Conservation (phyloP, 176 grass and related monocot species). For the Eragrostis nindensis region DNA sequence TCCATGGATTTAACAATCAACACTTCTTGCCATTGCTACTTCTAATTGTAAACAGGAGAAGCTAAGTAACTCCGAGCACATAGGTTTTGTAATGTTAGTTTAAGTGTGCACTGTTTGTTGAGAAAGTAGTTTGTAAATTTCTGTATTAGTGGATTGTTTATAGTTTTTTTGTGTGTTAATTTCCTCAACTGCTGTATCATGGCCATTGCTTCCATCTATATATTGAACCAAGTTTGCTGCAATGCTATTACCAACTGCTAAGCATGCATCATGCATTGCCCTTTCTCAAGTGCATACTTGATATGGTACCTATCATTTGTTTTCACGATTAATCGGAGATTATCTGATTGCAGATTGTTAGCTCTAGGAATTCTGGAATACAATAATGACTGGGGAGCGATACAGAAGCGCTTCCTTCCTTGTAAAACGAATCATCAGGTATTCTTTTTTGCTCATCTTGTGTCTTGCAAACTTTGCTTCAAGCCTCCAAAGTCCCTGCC, state of each 20-base stretch:
- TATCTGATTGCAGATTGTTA: constrained; percentile 75
- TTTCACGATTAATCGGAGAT: constrained; percentile 8
- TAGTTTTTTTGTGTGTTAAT: constrained; percentile 11
- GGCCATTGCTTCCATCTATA: constrained; percentile 9
- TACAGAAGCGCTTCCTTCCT: constrained; percentile 91
- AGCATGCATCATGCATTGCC: background rate
- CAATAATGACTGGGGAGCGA: constrained; percentile 87
- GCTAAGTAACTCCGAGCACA: constrained; percentile 12
- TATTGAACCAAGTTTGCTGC: constrained; percentile 29
- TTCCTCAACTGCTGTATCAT: constrained; percentile 24
- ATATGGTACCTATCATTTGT: constrained; percentile 18
- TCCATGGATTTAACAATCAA: constrained; percentile 26
- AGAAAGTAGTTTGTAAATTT: background rate
- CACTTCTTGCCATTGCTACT: constrained; percentile 27
- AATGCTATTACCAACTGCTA: constrained; percentile 14
- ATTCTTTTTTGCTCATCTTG: constrained; percentile 33
- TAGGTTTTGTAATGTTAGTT: constrained; percentile 28
- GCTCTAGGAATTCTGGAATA: constrained; percentile 81
- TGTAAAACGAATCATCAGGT: constrained; percentile 93
- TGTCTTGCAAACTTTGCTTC: constrained; percentile 15
- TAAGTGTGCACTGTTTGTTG: background rate
- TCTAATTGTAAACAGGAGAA: constrained; percentile 20
- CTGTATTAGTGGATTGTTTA: constrained; percentile 26
- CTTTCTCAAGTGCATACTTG: constrained; percentile 26
- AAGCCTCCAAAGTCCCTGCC: background rate